Percentiles rank a stretch among this genome's conserved stretches.
Conservation (phyloP, 2,329 filamentous ascomycete species). For the Exophiala alcalophila region DNA sequence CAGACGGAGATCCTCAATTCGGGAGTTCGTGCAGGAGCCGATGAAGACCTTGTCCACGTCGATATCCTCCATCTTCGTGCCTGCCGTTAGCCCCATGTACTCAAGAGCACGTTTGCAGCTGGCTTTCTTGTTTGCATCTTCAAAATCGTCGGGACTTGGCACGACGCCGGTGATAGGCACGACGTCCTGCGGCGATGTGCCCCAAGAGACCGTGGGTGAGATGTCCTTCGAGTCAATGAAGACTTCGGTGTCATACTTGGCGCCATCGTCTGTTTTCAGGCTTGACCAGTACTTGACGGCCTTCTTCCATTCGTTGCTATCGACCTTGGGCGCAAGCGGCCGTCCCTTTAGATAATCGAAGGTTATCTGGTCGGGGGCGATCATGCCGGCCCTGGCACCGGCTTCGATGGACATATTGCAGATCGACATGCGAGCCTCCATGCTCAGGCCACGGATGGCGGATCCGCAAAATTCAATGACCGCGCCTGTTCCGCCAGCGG, state of each 20-base stretch:
- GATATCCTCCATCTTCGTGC: slow-evolving; percentile 90
- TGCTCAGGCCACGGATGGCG: slow-evolving; percentile 81
- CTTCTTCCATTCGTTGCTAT: slow-evolving; percentile 84
- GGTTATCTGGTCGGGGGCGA: slow-evolving; percentile 89
- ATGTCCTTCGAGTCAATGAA: slow-evolving; percentile 92
- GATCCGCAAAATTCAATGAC: slow-evolving; percentile 98
- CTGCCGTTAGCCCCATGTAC: slow-evolving; percentile 90
- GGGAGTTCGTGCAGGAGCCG: slow-evolving; percentile 93
- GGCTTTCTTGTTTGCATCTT: slow-evolving; percentile 73
- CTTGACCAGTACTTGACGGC: slow-evolving; percentile 84
- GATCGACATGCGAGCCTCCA: slow-evolving; percentile 98
- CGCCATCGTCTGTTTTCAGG: slow-evolving; percentile 79
- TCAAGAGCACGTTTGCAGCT: slow-evolving; percentile 78
- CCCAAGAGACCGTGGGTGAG: slow-evolving; percentile 90
- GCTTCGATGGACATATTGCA: slow-evolving; percentile 99
- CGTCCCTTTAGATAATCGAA: slow-evolving; percentile 93
- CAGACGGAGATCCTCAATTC: slow-evolving; percentile 90
- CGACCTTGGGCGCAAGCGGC: slow-evolving; percentile 80
- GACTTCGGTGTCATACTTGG: slow-evolving; percentile 85
- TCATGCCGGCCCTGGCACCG: slow-evolving; percentile 92
- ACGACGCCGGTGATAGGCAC: slow-evolving; percentile 91
- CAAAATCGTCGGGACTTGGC: slow-evolving; percentile 83
- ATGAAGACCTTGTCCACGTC: slow-evolving; percentile 94
- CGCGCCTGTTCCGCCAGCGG: slow-evolving; percentile 86
- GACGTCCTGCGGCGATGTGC: slow-evolving; percentile 93